Conservation (phyloP, 768 basidiomycete genomes). For the Russula foetens region DNA sequence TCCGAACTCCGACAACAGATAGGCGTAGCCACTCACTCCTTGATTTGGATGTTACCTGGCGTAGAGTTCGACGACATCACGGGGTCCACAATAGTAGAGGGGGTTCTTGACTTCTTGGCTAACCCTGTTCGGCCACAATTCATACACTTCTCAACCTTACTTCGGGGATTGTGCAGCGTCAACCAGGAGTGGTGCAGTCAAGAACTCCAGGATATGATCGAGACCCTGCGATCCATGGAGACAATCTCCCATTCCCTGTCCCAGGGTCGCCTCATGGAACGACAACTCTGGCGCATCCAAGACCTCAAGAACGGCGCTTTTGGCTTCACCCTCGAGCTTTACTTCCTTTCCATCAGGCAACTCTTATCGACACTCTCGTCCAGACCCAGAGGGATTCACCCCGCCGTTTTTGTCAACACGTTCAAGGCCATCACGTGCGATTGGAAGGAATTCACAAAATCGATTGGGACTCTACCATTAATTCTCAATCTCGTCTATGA, state of each 20-base stretch:
- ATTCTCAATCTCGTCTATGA: too few species aligned
- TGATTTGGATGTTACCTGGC: constrained; percentile 8
- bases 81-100: neutral
- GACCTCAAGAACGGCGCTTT: neutral
- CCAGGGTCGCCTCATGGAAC: neutral
- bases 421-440: neutral
- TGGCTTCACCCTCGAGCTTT: too few species aligned
- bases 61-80: neutral
- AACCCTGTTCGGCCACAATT: neutral
- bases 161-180: neutral
- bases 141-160: neutral
- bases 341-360: neutral
- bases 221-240: neutral
- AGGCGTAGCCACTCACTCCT: neutral
- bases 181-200: neutral
- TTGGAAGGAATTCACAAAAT: neutral
- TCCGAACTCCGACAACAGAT: neutral
- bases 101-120: neutral
- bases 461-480: neutral
- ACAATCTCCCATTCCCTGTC: neutral
- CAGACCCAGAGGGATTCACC: neutral
- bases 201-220: too few species aligned
- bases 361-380: neutral
- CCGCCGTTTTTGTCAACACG: neutral
- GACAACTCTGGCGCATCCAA: neutral